Base-by-base conservation (phyloP, 2,329 filamentous ascomycete species). In the Colletotrichum siamense region DNA sequence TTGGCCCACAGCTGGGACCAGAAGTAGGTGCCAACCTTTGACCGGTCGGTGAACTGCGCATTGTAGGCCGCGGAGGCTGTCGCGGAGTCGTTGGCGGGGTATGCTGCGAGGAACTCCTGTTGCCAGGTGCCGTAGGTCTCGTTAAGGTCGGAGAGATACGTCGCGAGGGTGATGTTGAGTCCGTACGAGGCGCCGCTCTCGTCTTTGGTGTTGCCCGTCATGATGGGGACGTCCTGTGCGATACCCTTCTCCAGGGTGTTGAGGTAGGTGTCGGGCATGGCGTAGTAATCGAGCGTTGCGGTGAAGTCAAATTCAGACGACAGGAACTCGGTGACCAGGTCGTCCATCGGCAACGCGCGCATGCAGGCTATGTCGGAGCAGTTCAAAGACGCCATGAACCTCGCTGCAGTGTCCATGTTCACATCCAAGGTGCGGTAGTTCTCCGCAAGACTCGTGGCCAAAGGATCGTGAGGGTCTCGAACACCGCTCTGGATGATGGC, bases 211-310 rank as follows among this genome's bases (percentile, higher is more conserved):
- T 59, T 59, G 8, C 55, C 55, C 9, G 55, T 59, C 55, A 59
- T 59, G 15, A 59, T 18, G 9, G 55, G 1, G 82, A 84, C 4
- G 84, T 84, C 22, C 16, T 59, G 55, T 1, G 55, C 55, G 24
- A 59, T 59, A 5, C 55, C 24, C 13, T 59, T 16, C 16, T 59
- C 24, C 24, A 59, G 10, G 55, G 55, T 59, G 55, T 59, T 59
- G 15, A 59, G 55, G 55, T 59, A 59, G 0, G 55, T 59, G 55
- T 59, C 55, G 3, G 55, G 55, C 55, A 59, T 59, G 13, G 55
- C 55, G 55, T 59, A 59, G 55, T 59, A 59, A 6, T 59, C 55
- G 65, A 85, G 84, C 32, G 63, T 65, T 13, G 63, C 63, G 30
- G 63, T 59, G 55, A 59, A 57, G 52, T 57, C 52, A 24, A 28